Evolutionary conservation across 2,329 filamentous ascomycete species (phyloP).

Genomic region (Venturia aucupariae): DNA sequence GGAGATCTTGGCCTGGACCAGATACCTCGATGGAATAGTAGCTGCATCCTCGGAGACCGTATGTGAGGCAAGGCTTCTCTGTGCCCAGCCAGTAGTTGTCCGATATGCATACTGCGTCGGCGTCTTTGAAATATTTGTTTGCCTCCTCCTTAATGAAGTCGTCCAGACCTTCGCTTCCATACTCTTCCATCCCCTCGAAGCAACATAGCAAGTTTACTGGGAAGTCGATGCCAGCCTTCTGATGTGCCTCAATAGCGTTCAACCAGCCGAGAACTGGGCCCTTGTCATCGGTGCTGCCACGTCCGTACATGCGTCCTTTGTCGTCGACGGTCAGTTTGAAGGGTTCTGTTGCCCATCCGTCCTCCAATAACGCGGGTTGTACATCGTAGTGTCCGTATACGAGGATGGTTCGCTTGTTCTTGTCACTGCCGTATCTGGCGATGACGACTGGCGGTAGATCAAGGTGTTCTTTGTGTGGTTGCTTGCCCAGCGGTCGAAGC

Average conservation of each 20-base stretch:
- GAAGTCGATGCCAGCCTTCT: constrained; percentile 88
- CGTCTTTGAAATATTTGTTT: constrained; percentile 89
- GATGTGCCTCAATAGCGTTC: constrained; percentile 95
- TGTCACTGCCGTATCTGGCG: constrained; percentile 83
- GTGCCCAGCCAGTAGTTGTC: constrained; percentile 99
- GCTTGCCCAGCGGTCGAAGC: constrained; percentile 77
- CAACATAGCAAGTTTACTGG: constrained; percentile 98
- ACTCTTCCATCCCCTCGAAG: constrained; percentile 99
- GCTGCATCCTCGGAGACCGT: constrained; percentile 93
- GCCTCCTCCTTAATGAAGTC: constrained; percentile 88
- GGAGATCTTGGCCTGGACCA: constrained; percentile 85
- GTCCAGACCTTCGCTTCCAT: constrained; percentile 91
- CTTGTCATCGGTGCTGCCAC: constrained; percentile 95
- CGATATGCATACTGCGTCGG: constrained; percentile 94
- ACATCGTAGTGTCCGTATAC: constrained; percentile 99
- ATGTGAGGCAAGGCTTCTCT: constrained; percentile 95
- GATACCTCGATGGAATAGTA: constrained; percentile 92
- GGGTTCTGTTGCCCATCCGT: constrained; percentile 93
- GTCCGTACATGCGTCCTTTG: constrained; percentile 91
- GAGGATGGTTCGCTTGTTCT: constrained; percentile 86
- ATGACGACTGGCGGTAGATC: constrained; percentile 89
- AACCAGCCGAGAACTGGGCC: constrained; percentile 95
- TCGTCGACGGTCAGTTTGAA: constrained; percentile 82
- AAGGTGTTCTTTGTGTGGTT: constrained; percentile 82
- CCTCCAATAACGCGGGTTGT: constrained; percentile 83